Conservation (phyloP, 805 yeast species). For the Candida nonsorbophila region DNA sequence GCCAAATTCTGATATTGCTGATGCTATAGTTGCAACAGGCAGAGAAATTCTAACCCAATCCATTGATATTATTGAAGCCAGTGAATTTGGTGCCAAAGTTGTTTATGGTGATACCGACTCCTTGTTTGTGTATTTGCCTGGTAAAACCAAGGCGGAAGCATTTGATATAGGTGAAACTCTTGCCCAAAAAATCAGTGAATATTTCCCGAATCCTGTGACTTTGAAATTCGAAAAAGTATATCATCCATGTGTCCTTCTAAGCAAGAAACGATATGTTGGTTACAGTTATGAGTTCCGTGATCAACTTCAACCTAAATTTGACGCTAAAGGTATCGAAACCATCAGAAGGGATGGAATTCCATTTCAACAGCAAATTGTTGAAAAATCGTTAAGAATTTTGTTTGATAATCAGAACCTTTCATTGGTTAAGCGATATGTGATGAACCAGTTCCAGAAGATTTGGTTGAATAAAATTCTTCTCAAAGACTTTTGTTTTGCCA, state of each 20-base stretch:
- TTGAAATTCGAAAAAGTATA: constrained; percentile 91
- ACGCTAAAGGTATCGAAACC: constrained; percentile 96
- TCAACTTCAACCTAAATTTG: constrained; percentile 63
- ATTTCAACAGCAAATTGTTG: constrained; percentile 81
- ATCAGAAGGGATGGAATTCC: constrained; percentile 93
- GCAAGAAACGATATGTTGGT: constrained; percentile 89
- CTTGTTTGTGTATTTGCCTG: constrained; percentile 85
- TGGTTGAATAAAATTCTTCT: constrained; percentile 57
- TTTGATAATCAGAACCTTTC: constrained; percentile 75
- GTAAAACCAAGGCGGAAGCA: constrained; percentile 71
- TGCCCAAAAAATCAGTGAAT: constrained; percentile 55
- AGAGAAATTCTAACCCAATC: constrained; percentile 77
- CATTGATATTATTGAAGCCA: constrained; percentile 60
- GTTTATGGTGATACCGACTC: constrained; percentile 98
- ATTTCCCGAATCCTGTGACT: constrained; percentile 75
- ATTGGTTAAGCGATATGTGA: constrained; percentile 58
- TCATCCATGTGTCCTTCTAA: constrained; percentile 74
- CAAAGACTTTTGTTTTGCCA: constrained; percentile 87
- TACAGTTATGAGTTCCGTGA: constrained; percentile 59
- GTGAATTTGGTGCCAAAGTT: constrained; percentile 78
- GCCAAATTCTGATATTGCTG: constrained; percentile 96
- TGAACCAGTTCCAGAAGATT: constrained; percentile 63
- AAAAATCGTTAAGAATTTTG: constrained; percentile 57
- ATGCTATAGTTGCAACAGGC: constrained; percentile 87
- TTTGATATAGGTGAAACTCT: constrained; percentile 69